Percentiles rank a stretch among this genome's conserved stretches.
Conservation (phyloP, 179 eudicot species). For the Vitellaria paradoxa region DNA sequence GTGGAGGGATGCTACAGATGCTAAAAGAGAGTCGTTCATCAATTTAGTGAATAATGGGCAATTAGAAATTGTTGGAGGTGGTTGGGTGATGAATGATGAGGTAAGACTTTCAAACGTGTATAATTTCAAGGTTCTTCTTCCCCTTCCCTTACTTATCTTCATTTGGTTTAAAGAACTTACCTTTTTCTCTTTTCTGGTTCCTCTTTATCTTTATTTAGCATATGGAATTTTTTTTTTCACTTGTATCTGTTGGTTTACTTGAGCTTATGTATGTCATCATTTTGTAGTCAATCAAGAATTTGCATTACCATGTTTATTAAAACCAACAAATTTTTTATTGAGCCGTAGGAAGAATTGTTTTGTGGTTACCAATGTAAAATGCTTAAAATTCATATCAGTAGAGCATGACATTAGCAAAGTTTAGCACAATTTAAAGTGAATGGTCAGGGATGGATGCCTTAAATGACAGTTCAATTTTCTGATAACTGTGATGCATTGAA, state of each 20-base stretch:
- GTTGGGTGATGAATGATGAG: slow-evolving; percentile 99
- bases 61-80: slow-evolving; percentile 98
- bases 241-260: background rate
- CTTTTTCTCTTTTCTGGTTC: background rate
- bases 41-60: slow-evolving; percentile 78
- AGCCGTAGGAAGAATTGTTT: background rate
- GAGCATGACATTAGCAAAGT: background rate
- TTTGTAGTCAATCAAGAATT: background rate
- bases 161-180: background rate
- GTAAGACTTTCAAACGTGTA: slow-evolving; percentile 27
- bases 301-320: background rate
- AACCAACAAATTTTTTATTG: background rate
- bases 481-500: background rate
- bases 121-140: background rate
- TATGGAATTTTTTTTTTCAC: slow-evolving; percentile 7
- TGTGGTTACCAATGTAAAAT: background rate
- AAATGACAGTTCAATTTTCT: background rate
- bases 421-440: slow-evolving; percentile 1
- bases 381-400: background rate
- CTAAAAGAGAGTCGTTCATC: slow-evolving; percentile 59
- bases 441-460: background rate
- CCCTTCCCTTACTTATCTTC: background rate
- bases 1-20: slow-evolving; percentile 95
- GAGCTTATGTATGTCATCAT: background rate
- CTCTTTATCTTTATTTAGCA: background rate